Base-by-base conservation (phyloP, 352 stramenopile genomes). In the Phytophthora constricta region DNA sequence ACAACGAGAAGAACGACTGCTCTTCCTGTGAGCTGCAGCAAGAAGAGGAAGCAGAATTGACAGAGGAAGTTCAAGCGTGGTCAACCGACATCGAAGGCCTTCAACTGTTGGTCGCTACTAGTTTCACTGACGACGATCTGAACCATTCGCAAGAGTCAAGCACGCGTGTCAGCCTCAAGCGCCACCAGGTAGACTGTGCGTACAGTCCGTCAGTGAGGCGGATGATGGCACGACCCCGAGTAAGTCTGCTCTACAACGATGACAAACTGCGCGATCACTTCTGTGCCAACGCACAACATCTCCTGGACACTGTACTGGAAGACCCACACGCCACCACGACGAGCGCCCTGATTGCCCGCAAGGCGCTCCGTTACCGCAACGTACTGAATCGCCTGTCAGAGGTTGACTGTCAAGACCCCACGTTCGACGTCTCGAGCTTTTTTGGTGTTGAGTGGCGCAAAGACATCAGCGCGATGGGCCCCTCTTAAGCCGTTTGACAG, bases 381-480 rank as follows among this genome's bases (percentile, higher is more conserved):
- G 17, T 70, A 26, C 27, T 55, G n/a, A 4, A 16, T 11, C 60
- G 54, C 2, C 20, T 68, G 25, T 23, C 48, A 26, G 20, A 62
- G 10, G 28, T 65, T 9, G 56, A 71, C 27, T 31, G 20, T 14
- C 23, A 41, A 4, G 48, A 66, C 27, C 63, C 48, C 5, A 13
- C 25, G 3, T 71, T 71, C 50, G 63, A 66, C 42, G 39, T 65
- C 17, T 70, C 19, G 14, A 25, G 16, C n/a, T 71, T 71, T 33
- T 58, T 66, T 20, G 63, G 63, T 1, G 49, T 71, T 20, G 56
- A 65, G 55, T 71, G 56, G 63, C 51, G 63, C 28, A 55, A 56
- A 13, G 17, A 33, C 3, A 14, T 17, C 16, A 47, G 2, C 3
- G 16, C 19, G 41, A n/a, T n/a, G n/a, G n/a, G n/a, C n/a, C n/a